These are phyloP conservation scores for Cupressus sempervirens DNA, from an alignment of 75 land plant species.

Conservation along the genomic window DNA sequence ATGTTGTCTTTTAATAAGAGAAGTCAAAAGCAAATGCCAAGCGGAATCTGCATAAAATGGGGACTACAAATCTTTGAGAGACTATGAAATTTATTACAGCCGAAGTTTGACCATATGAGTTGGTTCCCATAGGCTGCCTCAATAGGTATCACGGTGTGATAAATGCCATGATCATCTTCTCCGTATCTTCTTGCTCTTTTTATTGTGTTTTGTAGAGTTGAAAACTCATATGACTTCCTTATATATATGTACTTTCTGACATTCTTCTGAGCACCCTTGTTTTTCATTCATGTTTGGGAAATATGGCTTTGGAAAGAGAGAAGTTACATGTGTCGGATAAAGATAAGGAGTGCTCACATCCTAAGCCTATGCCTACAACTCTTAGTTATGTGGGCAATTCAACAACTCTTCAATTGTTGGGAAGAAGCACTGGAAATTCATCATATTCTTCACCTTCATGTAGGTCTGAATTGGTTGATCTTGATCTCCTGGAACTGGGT, in stretches of 20 bases:
- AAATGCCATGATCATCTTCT: background rate
- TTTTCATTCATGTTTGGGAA: background rate
- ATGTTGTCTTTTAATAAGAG: background rate
- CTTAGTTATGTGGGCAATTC: background rate
- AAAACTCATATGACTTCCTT: too few species aligned
- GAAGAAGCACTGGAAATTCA: background rate
- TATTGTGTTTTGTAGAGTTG: too few species aligned
- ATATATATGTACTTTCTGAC: too few species aligned
- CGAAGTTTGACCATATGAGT: background rate
- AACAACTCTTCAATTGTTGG: background rate
- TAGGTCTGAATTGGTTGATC: background rate
- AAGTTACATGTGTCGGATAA: background rate
- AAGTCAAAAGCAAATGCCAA: background rate
- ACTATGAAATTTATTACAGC: too few species aligned
- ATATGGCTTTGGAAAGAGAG: background rate
- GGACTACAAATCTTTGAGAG: background rate
- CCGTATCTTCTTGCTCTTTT: background rate
- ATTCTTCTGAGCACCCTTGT: too few species aligned
- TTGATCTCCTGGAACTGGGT: constrained; percentile 1
- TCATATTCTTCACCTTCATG: background rate
- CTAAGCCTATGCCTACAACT: too few species aligned
- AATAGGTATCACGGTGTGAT: background rate
- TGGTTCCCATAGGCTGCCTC: background rate
- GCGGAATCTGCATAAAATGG: background rate
- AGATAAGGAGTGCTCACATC: background rate